Conservation (phyloP, 768 basidiomycete genomes). For the Holtermannia corniformis region DNA sequence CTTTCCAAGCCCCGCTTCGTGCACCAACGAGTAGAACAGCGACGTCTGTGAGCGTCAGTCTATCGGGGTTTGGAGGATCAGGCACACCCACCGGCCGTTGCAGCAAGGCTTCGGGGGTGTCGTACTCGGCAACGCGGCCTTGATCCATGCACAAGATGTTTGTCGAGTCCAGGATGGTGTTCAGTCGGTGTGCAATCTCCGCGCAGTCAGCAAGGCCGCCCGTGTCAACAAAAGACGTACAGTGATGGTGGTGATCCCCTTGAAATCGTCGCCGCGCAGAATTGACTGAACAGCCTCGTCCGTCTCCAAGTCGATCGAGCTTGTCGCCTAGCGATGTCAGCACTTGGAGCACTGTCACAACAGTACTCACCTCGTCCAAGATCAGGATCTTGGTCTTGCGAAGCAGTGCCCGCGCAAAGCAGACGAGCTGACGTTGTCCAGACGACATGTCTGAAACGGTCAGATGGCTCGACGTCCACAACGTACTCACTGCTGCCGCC, state of each 20-base stretch:
- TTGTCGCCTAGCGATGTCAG: conserved; percentile 53
- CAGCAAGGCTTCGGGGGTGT: conserved; percentile 58
- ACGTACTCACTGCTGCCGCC: conserved; percentile 27
- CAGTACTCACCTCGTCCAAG: conserved; percentile 68
- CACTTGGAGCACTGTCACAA: background rate
- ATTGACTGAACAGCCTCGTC: conserved; percentile 82
- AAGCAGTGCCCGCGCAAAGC: conserved; percentile 75
- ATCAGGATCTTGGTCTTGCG: conserved; percentile 79
- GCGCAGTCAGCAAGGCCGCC: background rate
- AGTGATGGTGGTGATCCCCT: conserved; percentile 69
- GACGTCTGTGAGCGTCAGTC: conserved; percentile 6
- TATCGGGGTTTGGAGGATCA: too few relatives aligned
- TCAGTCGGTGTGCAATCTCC: conserved; percentile 33
- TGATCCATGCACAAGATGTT: conserved; percentile 71
- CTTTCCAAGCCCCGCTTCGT: conserved; percentile 25
- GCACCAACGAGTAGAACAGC: conserved; percentile 24
- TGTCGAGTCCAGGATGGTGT: conserved; percentile 65
- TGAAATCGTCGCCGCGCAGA: conserved; percentile 68
- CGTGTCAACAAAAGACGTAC: conserved; percentile 3
- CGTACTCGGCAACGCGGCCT: conserved; percentile 76
- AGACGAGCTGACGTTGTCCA: conserved; percentile 79
- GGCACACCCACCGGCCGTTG: conserved; percentile 40
- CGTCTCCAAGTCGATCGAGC: conserved; percentile 82
- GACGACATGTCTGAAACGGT: conserved; percentile 55
- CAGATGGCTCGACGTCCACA: background rate